phyloP scores from a whole-genome alignment of 495 filamentous ascomycete species.

The Hypoxylon perforatum region DNA sequence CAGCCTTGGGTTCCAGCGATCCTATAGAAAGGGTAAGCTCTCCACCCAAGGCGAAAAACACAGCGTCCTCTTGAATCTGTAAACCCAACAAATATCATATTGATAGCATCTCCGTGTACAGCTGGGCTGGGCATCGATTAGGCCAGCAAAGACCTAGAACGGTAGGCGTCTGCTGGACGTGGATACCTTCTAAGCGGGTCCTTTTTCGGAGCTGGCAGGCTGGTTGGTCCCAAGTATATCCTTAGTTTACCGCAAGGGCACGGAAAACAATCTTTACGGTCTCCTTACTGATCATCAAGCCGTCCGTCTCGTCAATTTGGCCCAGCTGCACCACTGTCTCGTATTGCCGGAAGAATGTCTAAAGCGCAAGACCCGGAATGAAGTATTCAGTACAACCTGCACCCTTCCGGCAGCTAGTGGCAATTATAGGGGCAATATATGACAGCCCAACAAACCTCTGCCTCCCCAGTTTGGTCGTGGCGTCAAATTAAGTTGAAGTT shows the following conservation, averaged over 20 bases:
- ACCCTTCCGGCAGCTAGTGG: not conserved
- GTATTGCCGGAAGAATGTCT: not conserved
- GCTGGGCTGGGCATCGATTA: constrained; percentile 28
- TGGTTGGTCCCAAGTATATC: constrained; percentile 1
- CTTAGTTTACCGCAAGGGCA: constrained; percentile 2
- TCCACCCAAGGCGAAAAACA: not conserved
- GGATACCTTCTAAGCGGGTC: not conserved
- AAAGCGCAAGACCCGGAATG: not conserved
- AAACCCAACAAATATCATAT: constrained; percentile 17
- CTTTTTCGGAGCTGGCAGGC: constrained; percentile 4
- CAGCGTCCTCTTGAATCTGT: constrained; percentile 9
- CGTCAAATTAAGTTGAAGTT: constrained; percentile 74
- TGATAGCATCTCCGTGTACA: not conserved
- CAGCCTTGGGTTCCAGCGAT: constrained; percentile 4
- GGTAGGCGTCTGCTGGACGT: constrained; percentile 7
- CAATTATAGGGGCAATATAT: constrained; percentile 76
- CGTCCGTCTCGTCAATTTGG: constrained; percentile 3
- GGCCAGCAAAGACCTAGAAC: constrained; percentile 13
- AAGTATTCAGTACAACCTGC: not conserved
- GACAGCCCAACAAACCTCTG: constrained; percentile 86
- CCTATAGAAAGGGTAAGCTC: constrained; percentile 1
- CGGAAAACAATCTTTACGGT: not conserved
- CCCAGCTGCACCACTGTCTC: not conserved
- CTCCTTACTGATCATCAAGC: constrained; percentile 2
- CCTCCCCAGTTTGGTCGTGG: constrained; percentile 89